Evolutionary conservation across 148 eudicot genomes (phyloP), one percentile per base, ranked within the genome.

Genomic region (Selenicereus undatus): DNA sequence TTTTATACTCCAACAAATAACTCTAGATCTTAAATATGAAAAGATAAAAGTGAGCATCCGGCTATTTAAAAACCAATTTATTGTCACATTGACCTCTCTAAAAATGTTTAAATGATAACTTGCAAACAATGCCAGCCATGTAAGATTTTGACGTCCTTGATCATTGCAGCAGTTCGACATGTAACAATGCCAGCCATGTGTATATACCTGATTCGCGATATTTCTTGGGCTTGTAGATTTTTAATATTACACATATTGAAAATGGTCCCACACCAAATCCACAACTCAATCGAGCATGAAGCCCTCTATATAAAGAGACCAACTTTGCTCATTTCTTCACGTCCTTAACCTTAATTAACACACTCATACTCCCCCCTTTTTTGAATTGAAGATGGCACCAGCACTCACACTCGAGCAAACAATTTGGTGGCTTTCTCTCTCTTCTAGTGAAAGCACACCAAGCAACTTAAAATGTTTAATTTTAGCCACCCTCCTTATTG

Each of bases 391-490:
- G 16, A 82, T 78, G 77, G 66, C 81, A 71, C 9, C 73, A 29
- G 29, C 65, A 71, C 50, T 77, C 62, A 60, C 81, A 72, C 42
- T 35, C 70, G 76, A 81, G 1, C 79, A 81, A 32, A n/a, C 75
- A 17, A n/a, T 81, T 36, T 81, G 80, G 83, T 76, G 79, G 75
- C 22, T 76, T 21, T 81, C 75, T 14, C 77, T 13, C 52, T 81
- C 21, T 48, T 48, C 52, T 12, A 45, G 60, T 43, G 81, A 82
- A 5, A 73, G 32, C 78, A 42, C 78, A 24, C 73, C 73, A 8
- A 73, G 45, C 16, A 62, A 30, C 27, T 66, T 62, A 0, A 30
- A 76, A 42, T 39, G 36, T 62, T 32, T 77, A 0, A 30, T 60
- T 30, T 29, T 75, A 5, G 68, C 82, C 24, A 26, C 66, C 39